Evolutionary conservation across 2,329 filamentous ascomycete species (phyloP).

Genomic region (Penicillium italicum): DNA sequence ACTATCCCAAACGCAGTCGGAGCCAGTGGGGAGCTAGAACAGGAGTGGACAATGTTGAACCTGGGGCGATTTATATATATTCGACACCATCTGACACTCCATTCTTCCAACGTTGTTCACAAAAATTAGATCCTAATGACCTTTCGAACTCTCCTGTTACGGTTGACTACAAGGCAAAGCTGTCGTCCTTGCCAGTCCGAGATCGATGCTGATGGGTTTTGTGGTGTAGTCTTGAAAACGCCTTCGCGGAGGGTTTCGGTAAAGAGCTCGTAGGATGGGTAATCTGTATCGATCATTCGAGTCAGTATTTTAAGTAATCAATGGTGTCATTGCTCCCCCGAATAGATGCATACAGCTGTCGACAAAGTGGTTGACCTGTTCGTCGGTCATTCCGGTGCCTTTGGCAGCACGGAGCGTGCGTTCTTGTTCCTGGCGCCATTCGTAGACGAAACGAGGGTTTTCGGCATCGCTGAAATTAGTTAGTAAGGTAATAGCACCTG

Average conservation of each 20-base stretch:
- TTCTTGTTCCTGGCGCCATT: conserved; percentile 81
- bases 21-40: neutral
- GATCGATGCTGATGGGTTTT: conserved; percentile 16
- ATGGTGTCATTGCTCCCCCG: neutral
- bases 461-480: conserved; percentile 59
- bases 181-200: conserved; percentile 51
- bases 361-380: conserved; percentile 73
- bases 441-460: conserved; percentile 71
- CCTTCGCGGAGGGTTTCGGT: conserved; percentile 58
- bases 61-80: neutral
- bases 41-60: neutral
- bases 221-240: conserved; percentile 45
- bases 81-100: neutral
- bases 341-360: conserved; percentile 54
- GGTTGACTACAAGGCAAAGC: conserved; percentile 59
- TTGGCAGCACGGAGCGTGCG: conserved; percentile 61
- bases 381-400: conserved; percentile 76
- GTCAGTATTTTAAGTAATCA: neutral
- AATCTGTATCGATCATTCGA: conserved; percentile 44
- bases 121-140: conserved; percentile 48
- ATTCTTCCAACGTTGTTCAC: neutral
- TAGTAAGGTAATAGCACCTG: neutral
- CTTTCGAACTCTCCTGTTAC: conserved; percentile 58
- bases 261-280: conserved; percentile 69
- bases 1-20: neutral